Conservation (phyloP, 345 rosid species). For the Eucalyptus microcorys region DNA sequence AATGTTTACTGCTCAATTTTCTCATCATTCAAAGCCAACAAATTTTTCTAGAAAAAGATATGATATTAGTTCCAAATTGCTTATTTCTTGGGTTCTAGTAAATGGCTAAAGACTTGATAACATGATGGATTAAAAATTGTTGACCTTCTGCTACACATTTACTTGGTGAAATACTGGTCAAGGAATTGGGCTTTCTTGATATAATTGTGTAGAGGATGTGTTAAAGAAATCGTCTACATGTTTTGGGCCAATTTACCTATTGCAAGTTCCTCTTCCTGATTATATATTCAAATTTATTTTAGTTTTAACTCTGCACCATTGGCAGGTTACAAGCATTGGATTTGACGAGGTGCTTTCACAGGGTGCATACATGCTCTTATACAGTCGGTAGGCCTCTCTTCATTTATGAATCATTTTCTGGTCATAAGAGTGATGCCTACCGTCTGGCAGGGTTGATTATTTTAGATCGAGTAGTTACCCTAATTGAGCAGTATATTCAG, state of each 20-base stretch:
- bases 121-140: neutral
- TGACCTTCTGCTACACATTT: neutral
- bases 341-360: conserved; percentile 87
- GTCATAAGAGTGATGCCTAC: neutral
- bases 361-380: conserved; percentile 94
- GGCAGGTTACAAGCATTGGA: conserved; percentile 57
- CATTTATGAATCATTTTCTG: neutral
- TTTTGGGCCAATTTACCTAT: neutral
- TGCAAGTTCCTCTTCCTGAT: neutral
- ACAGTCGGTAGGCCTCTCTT: conserved; percentile 53
- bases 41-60: neutral
- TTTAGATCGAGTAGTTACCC: neutral
- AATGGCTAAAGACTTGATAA: neutral
- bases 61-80: neutral
- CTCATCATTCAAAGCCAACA: neutral
- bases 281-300: neutral
- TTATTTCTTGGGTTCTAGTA: neutral
- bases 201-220: neutral
- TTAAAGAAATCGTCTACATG: neutral
- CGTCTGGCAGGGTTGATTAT: neutral
- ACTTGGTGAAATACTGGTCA: neutral
- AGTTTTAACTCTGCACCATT: conserved; percentile 2
- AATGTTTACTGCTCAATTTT: neutral
- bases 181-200: neutral
- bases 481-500: neutral